Base-by-base conservation (phyloP, 352 stramenopile species). In the Pythium folliculosum region DNA sequence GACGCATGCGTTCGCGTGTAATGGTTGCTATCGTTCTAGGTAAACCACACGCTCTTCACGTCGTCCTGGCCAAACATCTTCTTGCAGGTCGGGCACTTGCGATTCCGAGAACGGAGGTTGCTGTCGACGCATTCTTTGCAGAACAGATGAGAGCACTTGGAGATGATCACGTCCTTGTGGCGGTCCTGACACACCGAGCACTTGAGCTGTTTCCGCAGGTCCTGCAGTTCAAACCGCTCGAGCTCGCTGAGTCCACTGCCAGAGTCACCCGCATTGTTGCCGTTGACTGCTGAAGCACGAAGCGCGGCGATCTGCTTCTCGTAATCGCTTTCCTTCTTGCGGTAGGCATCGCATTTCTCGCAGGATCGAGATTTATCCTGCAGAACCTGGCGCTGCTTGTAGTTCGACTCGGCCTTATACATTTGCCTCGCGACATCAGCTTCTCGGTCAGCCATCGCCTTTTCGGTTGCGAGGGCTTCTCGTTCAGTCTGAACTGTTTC, bases 21-120 rank as follows among this genome's bases (percentile, higher is more conserved):
- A 44, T 47, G 14, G 40, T n/a, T 4, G 13, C 14, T 16, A 47
- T n/a, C 7, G 27, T 32, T 32, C 27, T 89, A 95, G 53, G 87
- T 92, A 66, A 91, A 88, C 84, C 84, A 96, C 17, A 93, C 85
- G 23, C 68, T 75, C 72, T 96, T 96, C 60, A 96, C 80, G 52
- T 96, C 88, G 67, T 96, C 88, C 57, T 94, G 86, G 40, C 88
- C 88, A 76, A 92, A 96, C 88, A 96, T 96, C 77, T 93, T 94
- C 72, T 94, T 96, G 81, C 88, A 96, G 40, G 84, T 94, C 17
- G 88, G 88, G 61, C 88, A 96, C 75, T 96, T 96, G 71, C 88
- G 86, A 75, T 96, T 96, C 67, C 88, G 86, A 27, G 86, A 89
- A 75, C 91, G 92, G 64, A 96, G 79, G 59, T 96, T 96, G 71